A percentile compares a stretch with the other conserved stretches of the same genome.
phyloP scores from a whole-genome alignment of 2,329 filamentous ascomycete genomes.

The Penicillium concentricum region DNA sequence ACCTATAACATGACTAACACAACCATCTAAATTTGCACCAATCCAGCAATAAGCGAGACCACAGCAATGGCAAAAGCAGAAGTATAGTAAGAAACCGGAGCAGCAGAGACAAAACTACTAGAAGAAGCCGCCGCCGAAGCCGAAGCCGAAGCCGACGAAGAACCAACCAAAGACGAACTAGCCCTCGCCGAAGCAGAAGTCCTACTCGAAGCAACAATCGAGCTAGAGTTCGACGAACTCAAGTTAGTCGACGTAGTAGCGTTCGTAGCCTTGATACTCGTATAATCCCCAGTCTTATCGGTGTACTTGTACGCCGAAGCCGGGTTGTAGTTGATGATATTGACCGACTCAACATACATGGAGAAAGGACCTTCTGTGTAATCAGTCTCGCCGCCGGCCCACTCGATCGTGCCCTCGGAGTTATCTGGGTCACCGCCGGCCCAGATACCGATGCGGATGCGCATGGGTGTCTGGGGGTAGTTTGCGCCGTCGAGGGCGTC shows the following conservation, averaged over 20 bases:
- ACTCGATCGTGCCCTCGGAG: constrained; percentile 56
- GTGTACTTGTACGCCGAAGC: constrained; percentile 64
- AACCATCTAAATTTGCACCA: background rate
- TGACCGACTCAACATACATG: constrained; percentile 69
- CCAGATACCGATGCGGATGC: constrained; percentile 69
- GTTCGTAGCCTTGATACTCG: constrained; percentile 57
- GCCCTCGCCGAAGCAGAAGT: background rate
- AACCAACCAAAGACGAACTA: constrained; percentile 18
- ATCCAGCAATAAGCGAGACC: background rate
- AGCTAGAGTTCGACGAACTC: constrained; percentile 22
- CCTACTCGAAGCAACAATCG: background rate
- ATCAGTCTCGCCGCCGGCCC: constrained; percentile 69
- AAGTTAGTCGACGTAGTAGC: constrained; percentile 12
- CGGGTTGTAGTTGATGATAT: constrained; percentile 57
- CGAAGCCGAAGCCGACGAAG: constrained; percentile 6
- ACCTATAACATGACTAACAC: background rate
- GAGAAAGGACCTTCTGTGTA: constrained; percentile 65
- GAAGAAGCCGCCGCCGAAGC: background rate
- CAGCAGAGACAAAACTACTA: background rate
- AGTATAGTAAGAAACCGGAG: constrained; percentile 14
- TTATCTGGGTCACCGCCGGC: constrained; percentile 57
- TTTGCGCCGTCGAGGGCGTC: constrained; percentile 59
- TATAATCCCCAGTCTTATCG: constrained; percentile 60
- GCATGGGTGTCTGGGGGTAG: constrained; percentile 73
- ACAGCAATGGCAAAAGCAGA: background rate